A percentile compares a stretch with the other conserved stretches of the same genome.
Conservation (phyloP, 2,329 filamentous ascomycete genomes). For the Colletotrichum sidae region DNA sequence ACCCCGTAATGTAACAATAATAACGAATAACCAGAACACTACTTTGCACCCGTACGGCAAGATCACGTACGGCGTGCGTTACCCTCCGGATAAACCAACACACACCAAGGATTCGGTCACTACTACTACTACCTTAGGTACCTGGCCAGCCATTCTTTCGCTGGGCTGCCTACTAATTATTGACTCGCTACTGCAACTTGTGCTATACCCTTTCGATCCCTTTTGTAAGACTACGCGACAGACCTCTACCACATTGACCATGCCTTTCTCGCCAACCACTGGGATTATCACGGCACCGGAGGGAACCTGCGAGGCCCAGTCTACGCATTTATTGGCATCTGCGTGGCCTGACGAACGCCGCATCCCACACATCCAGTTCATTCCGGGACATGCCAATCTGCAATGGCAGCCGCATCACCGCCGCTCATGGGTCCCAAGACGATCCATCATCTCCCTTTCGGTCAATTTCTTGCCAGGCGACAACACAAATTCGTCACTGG, state of each 20-base stretch:
- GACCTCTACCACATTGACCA: background rate
- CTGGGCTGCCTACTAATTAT: too few species aligned
- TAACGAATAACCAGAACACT: too few species aligned
- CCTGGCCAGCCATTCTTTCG: too few species aligned
- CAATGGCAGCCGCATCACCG: slow-evolving; percentile 29
- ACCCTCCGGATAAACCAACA: too few species aligned
- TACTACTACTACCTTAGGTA: too few species aligned
- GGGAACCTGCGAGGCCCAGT: slow-evolving; percentile 7
- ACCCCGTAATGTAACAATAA: too few species aligned
- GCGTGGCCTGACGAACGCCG: slow-evolving; percentile 17
- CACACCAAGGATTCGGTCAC: too few species aligned
- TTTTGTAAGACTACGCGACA: too few species aligned
- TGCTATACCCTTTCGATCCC: background rate
- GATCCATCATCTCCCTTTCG: slow-evolving; percentile 29
- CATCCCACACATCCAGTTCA: slow-evolving; percentile 14
- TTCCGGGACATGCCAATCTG: slow-evolving; percentile 13
- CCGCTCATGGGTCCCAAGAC: slow-evolving; percentile 8
- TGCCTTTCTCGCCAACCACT: slow-evolving; percentile 15
- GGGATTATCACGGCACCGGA: slow-evolving; percentile 1
- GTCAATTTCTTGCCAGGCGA: slow-evolving; percentile 23
- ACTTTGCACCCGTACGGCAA: too few species aligned
- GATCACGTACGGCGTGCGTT: too few species aligned
- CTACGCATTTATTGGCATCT: too few species aligned
- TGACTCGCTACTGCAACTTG: background rate
- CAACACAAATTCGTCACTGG: slow-evolving; percentile 30